These are phyloP conservation scores for Backusella westeae DNA, from an alignment of 192 early-diverging fungal genomes.

Conservation along the genomic window DNA sequence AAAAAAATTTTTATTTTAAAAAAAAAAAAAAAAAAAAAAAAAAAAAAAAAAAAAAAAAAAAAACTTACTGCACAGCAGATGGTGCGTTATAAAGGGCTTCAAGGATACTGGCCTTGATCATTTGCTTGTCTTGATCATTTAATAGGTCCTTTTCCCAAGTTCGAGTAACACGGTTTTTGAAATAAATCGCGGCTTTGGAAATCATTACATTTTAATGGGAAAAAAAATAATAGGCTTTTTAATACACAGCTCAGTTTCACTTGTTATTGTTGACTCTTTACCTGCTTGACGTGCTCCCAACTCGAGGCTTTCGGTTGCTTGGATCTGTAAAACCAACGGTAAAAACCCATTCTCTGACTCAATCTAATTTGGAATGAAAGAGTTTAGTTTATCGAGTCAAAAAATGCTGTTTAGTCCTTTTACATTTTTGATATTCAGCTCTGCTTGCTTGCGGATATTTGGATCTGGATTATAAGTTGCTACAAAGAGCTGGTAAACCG, in stretches of 20 bases:
- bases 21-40: too few species aligned
- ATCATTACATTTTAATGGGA: neutral
- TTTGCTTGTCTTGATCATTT: slow-evolving; percentile 63
- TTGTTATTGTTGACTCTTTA: slow-evolving; percentile 15
- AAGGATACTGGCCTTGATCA: slow-evolving; percentile 75
- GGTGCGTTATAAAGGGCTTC: slow-evolving; percentile 65
- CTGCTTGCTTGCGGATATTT: slow-evolving; percentile 79
- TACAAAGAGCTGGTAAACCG: slow-evolving; percentile 68
- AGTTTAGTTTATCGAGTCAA: neutral
- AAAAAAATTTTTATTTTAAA: too few species aligned
- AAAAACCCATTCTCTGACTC: slow-evolving; percentile 50
- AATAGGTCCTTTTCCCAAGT: slow-evolving; percentile 62
- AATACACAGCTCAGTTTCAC: neutral
- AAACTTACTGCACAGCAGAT: slow-evolving; percentile 61
- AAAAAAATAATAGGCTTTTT: neutral
- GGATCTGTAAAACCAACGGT: slow-evolving; percentile 48
- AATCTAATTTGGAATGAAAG: slow-evolving; percentile 19
- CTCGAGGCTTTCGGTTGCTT: slow-evolving; percentile 48
- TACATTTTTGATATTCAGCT: slow-evolving; percentile 76
- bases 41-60: too few species aligned
- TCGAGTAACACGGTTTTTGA: slow-evolving; percentile 79
- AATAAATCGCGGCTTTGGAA: slow-evolving; percentile 74
- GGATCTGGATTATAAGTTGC: slow-evolving; percentile 78
- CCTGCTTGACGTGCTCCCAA: slow-evolving; percentile 57
- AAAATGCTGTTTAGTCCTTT: neutral